These are phyloP conservation scores for Sanghuangporus baumii DNA, from an alignment of 1,284 basidiomycete species.

Conservation along the genomic window DNA sequence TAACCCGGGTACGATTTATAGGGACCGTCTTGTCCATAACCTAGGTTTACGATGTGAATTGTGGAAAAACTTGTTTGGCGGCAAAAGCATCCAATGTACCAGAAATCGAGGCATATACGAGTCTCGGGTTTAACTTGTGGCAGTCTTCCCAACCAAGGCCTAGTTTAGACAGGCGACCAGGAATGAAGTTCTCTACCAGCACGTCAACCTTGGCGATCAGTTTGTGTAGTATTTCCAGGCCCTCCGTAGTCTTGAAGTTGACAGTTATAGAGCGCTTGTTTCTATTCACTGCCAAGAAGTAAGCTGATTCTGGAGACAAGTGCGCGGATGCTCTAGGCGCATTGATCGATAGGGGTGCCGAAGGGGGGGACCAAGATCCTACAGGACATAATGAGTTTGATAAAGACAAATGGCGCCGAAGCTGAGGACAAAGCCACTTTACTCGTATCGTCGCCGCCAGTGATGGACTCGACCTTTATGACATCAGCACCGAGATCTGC, in stretches of 20 bases:
- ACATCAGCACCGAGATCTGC: constrained; percentile 89
- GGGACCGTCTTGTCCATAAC: constrained; percentile 92
- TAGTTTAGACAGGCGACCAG: constrained; percentile 79
- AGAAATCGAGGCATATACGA: constrained; percentile 90
- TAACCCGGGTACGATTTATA: constrained; percentile 82
- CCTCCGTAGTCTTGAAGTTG: constrained; percentile 79
- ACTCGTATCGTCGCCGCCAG: constrained; percentile 89
- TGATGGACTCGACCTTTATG: constrained; percentile 82
- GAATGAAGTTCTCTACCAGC: constrained; percentile 83
- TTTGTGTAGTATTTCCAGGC: constrained; percentile 72
- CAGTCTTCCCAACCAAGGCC: constrained; percentile 87
- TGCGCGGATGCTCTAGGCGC: constrained; percentile 52
- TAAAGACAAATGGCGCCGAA: not conserved
- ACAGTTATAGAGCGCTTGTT: constrained; percentile 87
- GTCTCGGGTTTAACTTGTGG: constrained; percentile 68
- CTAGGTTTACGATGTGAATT: constrained; percentile 33
- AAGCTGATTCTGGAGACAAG: constrained; percentile 87
- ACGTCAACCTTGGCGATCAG: constrained; percentile 79
- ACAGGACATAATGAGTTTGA: not conserved
- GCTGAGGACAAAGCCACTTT: constrained; percentile 19
- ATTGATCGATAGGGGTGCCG: constrained; percentile 51
- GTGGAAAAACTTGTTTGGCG: not conserved
- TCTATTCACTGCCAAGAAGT: constrained; percentile 86
- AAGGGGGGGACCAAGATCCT: constrained; percentile 81
- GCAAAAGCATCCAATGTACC: constrained; percentile 38